Conservation (phyloP, 768 basidiomycete species). For the Dictyophora rubrovolvata region DNA sequence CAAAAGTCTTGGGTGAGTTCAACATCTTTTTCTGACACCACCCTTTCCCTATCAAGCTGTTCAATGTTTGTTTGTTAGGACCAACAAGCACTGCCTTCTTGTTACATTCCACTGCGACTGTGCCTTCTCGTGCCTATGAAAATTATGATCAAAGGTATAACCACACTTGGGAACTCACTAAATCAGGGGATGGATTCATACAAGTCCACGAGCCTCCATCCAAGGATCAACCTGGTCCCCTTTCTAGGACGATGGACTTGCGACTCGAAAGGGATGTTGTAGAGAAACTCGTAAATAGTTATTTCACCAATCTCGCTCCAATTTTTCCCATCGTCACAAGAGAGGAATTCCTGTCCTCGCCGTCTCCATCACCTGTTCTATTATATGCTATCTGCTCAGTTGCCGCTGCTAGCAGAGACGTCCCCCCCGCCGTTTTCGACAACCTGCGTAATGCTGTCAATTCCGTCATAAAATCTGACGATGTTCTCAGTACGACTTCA, state of each 20-base stretch:
- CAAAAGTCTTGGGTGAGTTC: conserved; percentile 41
- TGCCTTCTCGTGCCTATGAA: conserved; percentile 80
- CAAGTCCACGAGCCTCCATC: conserved; percentile 54
- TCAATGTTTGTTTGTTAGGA: conserved; percentile 33
- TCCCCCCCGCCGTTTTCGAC: conserved; percentile 81
- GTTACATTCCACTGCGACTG: conserved; percentile 79
- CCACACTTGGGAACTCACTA: conserved; percentile 78
- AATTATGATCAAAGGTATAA: conserved; percentile 81
- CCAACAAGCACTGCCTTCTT: conserved; percentile 82
- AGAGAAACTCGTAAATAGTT: conserved; percentile 79
- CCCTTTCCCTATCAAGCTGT: background rate
- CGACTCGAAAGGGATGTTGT: conserved; percentile 70
- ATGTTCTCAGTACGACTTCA: conserved; percentile 79
- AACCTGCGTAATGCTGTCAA: conserved; percentile 84
- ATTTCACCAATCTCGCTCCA: conserved; percentile 85
- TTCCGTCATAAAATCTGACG: conserved; percentile 76
- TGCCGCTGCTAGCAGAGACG: conserved; percentile 75
- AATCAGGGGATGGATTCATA: conserved; percentile 81
- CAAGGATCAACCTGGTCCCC: conserved; percentile 38
- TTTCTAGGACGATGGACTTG: conserved; percentile 57
- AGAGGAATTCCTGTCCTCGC: conserved; percentile 66
- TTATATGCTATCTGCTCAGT: conserved; percentile 93
- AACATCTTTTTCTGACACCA: background rate
- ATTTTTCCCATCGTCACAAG: conserved; percentile 82
- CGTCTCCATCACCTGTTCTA: conserved; percentile 37